These are phyloP conservation scores for Gynostemma pentaphyllum DNA, from an alignment of 306 rosid species.

Conservation along the genomic window DNA sequence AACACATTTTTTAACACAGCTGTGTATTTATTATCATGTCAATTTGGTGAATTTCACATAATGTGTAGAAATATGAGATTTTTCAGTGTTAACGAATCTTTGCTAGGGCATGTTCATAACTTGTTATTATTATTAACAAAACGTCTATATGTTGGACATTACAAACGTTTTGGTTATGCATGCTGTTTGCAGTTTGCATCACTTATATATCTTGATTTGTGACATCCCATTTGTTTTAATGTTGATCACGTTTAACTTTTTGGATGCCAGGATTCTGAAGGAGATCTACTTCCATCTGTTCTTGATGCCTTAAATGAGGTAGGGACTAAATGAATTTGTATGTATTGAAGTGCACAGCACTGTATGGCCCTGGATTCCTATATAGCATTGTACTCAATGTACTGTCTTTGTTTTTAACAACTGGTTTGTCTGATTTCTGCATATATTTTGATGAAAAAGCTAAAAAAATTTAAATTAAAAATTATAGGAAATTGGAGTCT, in stretches of 20 bases:
- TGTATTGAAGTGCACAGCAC: neutral
- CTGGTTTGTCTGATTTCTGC: neutral
- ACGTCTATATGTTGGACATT: no score
- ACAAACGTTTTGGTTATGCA: no score
- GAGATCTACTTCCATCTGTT: slow-evolving; percentile 84
- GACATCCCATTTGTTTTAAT: slow-evolving; percentile 4
- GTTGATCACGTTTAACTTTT: neutral
- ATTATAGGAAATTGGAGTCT: slow-evolving; percentile 5
- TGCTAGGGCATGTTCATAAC: neutral
- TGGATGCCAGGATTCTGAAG: slow-evolving; percentile 73
- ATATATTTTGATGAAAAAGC: neutral
- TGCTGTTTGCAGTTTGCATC: neutral
- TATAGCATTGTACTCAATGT: neutral
- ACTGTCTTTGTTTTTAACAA: neutral
- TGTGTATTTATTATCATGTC: neutral
- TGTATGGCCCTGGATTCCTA: neutral
- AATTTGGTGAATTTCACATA: neutral
- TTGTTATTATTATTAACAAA: neutral
- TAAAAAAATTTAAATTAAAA: neutral
- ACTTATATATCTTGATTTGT: slow-evolving; percentile 1
- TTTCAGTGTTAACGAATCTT: neutral
- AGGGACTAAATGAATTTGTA: slow-evolving; percentile 13
- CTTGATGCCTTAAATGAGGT: slow-evolving; percentile 97
- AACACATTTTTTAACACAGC: neutral
- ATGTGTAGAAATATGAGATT: neutral